Percentiles rank a stretch among this genome's conserved stretches.
Evolutionary conservation across 768 basidiomycete species (phyloP).

Genomic region (Paxillus involutus): DNA sequence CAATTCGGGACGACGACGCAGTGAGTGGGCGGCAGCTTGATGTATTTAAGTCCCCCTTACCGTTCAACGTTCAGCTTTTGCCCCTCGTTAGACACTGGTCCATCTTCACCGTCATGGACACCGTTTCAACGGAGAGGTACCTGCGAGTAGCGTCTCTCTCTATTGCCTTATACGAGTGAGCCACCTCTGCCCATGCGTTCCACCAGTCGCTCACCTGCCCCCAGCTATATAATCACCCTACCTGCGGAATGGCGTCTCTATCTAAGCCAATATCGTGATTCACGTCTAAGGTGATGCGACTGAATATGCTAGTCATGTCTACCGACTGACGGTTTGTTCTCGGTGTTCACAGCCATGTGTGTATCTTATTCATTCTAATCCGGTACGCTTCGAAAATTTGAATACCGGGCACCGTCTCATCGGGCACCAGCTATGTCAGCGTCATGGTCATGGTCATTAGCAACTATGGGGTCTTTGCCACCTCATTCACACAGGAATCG

Average conservation of each 20-base stretch:
- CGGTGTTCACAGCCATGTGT: constrained; percentile 21
- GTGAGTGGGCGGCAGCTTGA: background rate
- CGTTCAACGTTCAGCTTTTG: too few species aligned
- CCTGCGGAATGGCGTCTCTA: constrained; percentile 35
- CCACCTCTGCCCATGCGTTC: background rate
- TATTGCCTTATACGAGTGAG: constrained; percentile 40
- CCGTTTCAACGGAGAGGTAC: constrained; percentile 25
- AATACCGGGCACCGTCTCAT: constrained; percentile 1
- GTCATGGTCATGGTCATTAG: constrained; percentile 48
- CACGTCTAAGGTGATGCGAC: constrained; percentile 26
- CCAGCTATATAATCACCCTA: constrained; percentile 33
- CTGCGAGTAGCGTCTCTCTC: constrained; percentile 36
- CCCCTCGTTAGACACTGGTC: background rate
- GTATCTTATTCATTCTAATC: constrained; percentile 34
- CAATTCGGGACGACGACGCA: background rate
- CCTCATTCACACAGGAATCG: constrained; percentile 42
- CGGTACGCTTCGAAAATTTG: constrained; percentile 13
- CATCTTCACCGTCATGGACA: background rate
- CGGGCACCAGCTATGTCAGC: constrained; percentile 35
- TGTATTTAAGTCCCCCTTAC: background rate
- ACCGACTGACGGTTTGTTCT: background rate
- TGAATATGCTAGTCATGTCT: background rate
- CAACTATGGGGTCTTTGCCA: constrained; percentile 60
- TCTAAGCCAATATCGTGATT: constrained; percentile 22
- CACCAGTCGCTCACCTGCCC: background rate